Evolutionary conservation across 2,329 filamentous ascomycete species (phyloP), one percentile per base, ranked within the genome.

Genomic region (Pestalotiopsis sp.): DNA sequence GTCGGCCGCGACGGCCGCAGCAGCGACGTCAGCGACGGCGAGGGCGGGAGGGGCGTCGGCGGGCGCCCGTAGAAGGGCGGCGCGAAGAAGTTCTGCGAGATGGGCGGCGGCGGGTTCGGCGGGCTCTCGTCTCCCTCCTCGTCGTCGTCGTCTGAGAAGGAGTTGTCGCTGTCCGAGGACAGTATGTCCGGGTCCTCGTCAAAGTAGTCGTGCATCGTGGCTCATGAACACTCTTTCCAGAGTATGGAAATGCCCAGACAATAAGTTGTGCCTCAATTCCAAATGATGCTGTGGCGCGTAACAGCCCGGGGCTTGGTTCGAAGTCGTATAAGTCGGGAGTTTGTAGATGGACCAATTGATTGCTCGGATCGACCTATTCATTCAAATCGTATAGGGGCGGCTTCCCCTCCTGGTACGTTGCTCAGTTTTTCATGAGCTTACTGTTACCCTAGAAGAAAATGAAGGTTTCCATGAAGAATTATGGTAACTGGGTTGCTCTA

Each of bases 41-140:
- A 97, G 0, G 95, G 95, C 0, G 96, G 96, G 0, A 98, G 86
- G 3, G 96, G 95, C 2, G 94, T 98, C 0, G 96, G 96, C n/a
- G 96, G 96, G 3, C 95, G 90, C 72, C 97, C 97, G 85, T 99
- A 99, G 85, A 98, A 98, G 17, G 96, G 96, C 31, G 96, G 96
- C 64, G 87, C 87, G 71, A 90, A 89, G 78, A 86, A 85, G 79
- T 88, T 87, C 69, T 85, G 85, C 63, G 83, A 84, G 23, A 83
- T 78, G 12, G 83, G 84, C 17, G 80, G 84, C 12, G 82, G 83
- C 11, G 59, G 59, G 31, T 36, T 14, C 3, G 81, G 81, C 7
- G 80, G 79, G n/a, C 72, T 70, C 55, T 76, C 75, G 31, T 78
- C 74, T 60, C 76, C 74, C 69, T 77, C 76, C 6, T 74, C 76